phyloP scores from a whole-genome alignment of 1,284 basidiomycete species.

The Fomitopsis pinicola region DNA sequence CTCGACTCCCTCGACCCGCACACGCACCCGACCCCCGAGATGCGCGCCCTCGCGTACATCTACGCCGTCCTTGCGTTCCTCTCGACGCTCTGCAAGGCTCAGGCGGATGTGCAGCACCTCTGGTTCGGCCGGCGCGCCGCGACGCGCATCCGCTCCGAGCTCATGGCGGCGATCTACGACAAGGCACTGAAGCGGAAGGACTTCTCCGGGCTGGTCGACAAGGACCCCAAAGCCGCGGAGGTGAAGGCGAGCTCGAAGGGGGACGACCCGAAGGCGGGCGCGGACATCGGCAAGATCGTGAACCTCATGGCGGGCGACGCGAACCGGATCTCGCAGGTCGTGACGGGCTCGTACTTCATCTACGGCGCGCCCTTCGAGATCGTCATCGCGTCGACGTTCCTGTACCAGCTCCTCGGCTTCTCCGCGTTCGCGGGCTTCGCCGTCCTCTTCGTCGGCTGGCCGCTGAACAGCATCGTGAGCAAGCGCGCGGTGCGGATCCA shows the following conservation, averaged over 20 bases:
- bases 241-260: constrained; percentile 31
- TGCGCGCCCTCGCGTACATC: constrained; percentile 61
- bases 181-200: constrained; percentile 87
- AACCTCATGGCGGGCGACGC: constrained; percentile 75
- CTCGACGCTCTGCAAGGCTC: constrained; percentile 54
- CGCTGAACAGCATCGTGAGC: constrained; percentile 66
- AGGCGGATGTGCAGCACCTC: constrained; percentile 74
- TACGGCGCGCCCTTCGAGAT: constrained; percentile 82
- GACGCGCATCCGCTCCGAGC: constrained; percentile 65
- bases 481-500: constrained; percentile 65
- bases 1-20: constrained; percentile 35
- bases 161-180: constrained; percentile 85
- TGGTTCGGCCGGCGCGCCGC: constrained; percentile 74
- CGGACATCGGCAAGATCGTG: constrained; percentile 75
- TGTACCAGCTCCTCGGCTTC: constrained; percentile 83
- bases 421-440: constrained; percentile 84
- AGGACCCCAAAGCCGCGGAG: constrained; percentile 34
- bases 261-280: constrained; percentile 62
- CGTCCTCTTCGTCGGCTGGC: constrained; percentile 72
- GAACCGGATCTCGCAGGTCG: constrained; percentile 48
- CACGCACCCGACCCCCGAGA: constrained; percentile 32
- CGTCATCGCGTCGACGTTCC: constrained; percentile 66
- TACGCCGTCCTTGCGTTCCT: constrained; percentile 67
- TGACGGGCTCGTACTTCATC: constrained; percentile 54
- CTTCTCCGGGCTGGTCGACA: constrained; percentile 70